Evolutionary conservation across 345 rosid genomes (phyloP).

Genomic region (Psidium guajava): DNA sequence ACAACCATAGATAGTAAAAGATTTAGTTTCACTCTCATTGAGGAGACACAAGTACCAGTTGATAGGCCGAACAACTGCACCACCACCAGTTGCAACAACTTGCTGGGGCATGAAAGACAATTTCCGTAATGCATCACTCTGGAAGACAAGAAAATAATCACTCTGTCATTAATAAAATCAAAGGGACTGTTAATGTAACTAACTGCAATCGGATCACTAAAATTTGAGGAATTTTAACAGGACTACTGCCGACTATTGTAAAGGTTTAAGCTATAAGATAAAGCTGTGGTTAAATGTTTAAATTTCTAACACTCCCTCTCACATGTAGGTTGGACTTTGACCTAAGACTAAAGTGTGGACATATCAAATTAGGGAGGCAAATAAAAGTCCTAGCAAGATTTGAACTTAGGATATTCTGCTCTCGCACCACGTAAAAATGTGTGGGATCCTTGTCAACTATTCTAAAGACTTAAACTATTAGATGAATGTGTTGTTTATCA

Average conservation of each 20-base stretch:
- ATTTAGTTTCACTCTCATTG: neutral
- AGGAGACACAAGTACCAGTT: slow-evolving; percentile 21
- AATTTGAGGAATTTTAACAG: neutral
- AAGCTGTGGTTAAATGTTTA: neutral
- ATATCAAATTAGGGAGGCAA: neutral
- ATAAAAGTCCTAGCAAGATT: neutral
- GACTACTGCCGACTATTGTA: neutral
- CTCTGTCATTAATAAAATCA: neutral
- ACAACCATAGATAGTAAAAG: neutral
- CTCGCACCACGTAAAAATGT: neutral
- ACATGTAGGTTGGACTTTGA: neutral
- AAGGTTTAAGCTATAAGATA: neutral
- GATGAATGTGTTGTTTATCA: neutral
- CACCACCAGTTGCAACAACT: slow-evolving; percentile 44
- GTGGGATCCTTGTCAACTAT: neutral
- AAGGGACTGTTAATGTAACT: neutral
- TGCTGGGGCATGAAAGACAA: slow-evolving; percentile 19
- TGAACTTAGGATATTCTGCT: neutral
- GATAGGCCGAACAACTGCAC: slow-evolving; percentile 27
- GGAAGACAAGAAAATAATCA: neutral
- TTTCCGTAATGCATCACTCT: slow-evolving; percentile 30
- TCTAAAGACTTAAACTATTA: neutral
- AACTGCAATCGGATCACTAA: neutral
- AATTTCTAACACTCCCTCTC: neutral
- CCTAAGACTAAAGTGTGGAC: neutral